Evolutionary conservation across 768 basidiomycete genomes (phyloP), one percentile per base, ranked within the genome.

Genomic region (Gloeopeniophorella convolvens): DNA sequence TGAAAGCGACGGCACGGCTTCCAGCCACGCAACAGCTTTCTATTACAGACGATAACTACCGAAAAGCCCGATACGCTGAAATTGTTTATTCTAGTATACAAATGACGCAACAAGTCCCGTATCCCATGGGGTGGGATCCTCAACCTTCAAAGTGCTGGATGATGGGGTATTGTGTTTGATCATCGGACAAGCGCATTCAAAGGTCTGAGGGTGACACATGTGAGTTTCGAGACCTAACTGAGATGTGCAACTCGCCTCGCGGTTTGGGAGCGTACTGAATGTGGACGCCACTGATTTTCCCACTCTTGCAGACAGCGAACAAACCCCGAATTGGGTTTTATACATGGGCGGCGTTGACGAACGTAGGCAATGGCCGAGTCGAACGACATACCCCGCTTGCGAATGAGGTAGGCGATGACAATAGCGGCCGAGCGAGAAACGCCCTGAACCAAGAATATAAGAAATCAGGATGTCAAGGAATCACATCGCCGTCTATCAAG

Each of bases 401-500:
- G 77, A 58, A 89, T 89, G 61, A 89, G 81, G 68, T 86, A 89
- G 37, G 86, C 86, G 52, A 89, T 85, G 50, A 87, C 80, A 60
- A 89, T 76, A 6, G 86, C 77, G 13, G 84, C 74, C 42, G 79
- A 82, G 56, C 86, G 79, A n/a, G 86, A 89, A 45, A 89, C 73
- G 55, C 86, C 86, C 85, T 87, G 61, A 27, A n/a, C 21, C 30
- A 44, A 48, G 6, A 39, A 28, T 3, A 44, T 47, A 8, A 34
- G 20, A 20, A 40, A 32, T 20, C 15, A 36, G 18, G 24, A 46
- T 40, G 16, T 31, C 37, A 37, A 23, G 18, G 18, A 48, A 20
- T 18, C 30, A 48, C 43, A 33, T 40, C 41, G 28, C 46, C 28
- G 26, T 12, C 35, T 41, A 42, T 35, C 44, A 46, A 42, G 46